Percentiles rank a stretch among this genome's conserved stretches.
These are phyloP conservation scores for Globisporangium yorkense DNA, from an alignment of 352 stramenopile species.

Conservation along the genomic window DNA sequence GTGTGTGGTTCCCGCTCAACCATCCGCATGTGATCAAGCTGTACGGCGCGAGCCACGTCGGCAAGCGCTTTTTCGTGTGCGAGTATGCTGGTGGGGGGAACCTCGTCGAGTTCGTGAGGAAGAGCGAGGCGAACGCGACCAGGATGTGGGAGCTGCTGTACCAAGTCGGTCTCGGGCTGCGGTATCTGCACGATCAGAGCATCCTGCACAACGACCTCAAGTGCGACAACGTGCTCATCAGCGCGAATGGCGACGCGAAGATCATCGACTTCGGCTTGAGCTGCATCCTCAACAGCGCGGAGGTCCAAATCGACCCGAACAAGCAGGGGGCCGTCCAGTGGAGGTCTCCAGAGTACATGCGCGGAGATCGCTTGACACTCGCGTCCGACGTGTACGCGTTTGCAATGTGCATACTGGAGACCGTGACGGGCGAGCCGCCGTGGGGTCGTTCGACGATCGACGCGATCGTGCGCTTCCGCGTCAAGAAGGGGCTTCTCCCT, in stretches of 20 bases:
- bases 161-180: neutral
- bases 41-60: constrained; percentile 2
- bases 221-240: constrained; percentile 6
- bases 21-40: constrained; percentile 9
- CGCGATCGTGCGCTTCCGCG: neutral
- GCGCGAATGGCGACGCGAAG: neutral
- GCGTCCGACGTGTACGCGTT: constrained; percentile 11
- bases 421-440: neutral
- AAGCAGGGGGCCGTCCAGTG: neutral
- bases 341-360: neutral
- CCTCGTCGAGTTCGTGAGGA: neutral
- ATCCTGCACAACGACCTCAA: constrained; percentile 6
- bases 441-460: neutral
- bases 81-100: constrained; percentile 2
- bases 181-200: constrained; percentile 1
- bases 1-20: constrained; percentile 6
- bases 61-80: constrained; percentile 8
- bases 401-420: constrained; percentile 8
- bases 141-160: neutral
- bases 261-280: constrained; percentile 13
- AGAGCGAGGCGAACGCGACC: neutral
- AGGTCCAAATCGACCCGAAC: neutral
- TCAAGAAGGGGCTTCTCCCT: neutral
- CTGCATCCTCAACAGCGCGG: constrained; percentile 4
- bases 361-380: neutral